phyloP scores from a whole-genome alignment of 2,329 filamentous ascomycete species.

The Botryosphaeria dothidea region DNA sequence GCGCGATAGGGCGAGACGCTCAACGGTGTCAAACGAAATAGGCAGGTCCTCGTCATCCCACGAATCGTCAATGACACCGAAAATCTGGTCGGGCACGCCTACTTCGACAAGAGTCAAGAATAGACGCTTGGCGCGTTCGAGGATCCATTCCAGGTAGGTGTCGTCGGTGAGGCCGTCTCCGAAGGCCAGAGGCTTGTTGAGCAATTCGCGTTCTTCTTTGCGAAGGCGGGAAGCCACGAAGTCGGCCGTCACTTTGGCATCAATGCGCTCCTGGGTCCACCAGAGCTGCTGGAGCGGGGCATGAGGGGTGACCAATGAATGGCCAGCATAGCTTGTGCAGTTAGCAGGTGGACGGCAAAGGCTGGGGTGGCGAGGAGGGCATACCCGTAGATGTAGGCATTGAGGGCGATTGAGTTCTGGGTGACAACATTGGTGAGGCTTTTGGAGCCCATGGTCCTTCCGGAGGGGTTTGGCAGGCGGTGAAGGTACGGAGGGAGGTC shows the following conservation, averaged over 20 bases:
- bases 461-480: conserved; percentile 9
- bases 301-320: conserved; percentile 52
- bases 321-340: conserved; percentile 37
- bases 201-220: conserved; percentile 61
- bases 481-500: neutral
- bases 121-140: conserved; percentile 66
- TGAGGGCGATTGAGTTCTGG: conserved; percentile 47
- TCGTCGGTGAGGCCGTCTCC: conserved; percentile 69
- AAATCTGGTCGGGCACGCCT: conserved; percentile 71
- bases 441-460: conserved; percentile 34
- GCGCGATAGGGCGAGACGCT: conserved; percentile 61
- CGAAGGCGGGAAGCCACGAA: conserved; percentile 67
- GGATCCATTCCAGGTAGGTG: conserved; percentile 78
- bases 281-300: conserved; percentile 57
- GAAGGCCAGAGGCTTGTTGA: conserved; percentile 66
- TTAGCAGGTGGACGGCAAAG: neutral
- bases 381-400: conserved; percentile 53
- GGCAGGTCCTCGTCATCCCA: conserved; percentile 78
- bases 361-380: neutral
- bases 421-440: conserved; percentile 44
- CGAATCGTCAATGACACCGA: conserved; percentile 71
- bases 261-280: conserved; percentile 72
- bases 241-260: conserved; percentile 66
- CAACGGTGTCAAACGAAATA: conserved; percentile 65
- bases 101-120: conserved; percentile 73